Evolutionary conservation across 371 early-diverging fungal species (phyloP).

Genomic region (Funneliformis caledonium): DNA sequence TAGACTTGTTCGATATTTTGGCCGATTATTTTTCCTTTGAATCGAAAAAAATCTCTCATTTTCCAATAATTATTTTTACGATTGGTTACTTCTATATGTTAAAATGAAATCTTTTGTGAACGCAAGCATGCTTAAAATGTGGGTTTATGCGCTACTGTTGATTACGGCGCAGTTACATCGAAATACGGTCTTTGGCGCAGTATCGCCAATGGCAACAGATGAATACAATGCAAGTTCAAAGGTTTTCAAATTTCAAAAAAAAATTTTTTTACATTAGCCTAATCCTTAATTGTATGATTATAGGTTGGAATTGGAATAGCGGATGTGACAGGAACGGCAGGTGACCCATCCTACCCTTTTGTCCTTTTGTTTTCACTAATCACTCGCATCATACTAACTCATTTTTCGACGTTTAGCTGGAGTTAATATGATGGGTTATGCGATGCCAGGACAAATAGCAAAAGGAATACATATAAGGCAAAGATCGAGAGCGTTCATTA

Average conservation of each 20-base stretch:
- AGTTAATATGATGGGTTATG: conserved; percentile 63
- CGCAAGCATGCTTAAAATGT: neutral
- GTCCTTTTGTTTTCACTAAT: neutral
- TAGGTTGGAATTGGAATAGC: conserved; percentile 52
- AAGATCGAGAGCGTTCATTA: conserved; percentile 61
- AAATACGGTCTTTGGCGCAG: neutral
- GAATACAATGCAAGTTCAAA: neutral
- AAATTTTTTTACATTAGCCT: neutral
- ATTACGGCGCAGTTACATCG: neutral
- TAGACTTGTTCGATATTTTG: no score
- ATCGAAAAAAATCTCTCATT: no score
- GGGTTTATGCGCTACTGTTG: neutral
- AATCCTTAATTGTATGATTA: neutral
- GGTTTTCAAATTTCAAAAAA: neutral
- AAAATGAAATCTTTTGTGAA: no score
- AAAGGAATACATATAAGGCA: conserved; percentile 62
- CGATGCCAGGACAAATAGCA: conserved; percentile 54
- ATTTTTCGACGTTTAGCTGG: conserved; percentile 44
- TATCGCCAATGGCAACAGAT: neutral
- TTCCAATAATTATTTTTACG: no score
- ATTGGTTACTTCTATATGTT: no score
- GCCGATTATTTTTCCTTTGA: no score
- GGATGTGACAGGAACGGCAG: conserved; percentile 51
- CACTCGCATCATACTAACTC: neutral
- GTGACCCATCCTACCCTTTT: neutral